Base-by-base conservation (phyloP, 495 filamentous ascomycete species). In the Pseudevernia furfuracea region DNA sequence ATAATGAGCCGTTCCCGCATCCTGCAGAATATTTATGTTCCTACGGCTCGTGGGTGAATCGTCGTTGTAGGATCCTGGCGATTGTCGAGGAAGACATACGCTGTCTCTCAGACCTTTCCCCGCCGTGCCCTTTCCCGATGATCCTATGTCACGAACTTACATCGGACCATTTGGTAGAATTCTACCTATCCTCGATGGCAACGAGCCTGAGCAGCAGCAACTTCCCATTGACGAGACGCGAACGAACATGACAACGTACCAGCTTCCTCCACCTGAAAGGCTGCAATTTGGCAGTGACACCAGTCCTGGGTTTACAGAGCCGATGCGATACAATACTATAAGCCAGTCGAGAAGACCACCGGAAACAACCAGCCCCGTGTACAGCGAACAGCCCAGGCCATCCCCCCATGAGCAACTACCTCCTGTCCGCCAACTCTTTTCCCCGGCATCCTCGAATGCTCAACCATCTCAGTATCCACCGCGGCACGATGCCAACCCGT, bases 111-210 rank as follows among this genome's bases (percentile, higher is more conserved):
- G 25, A 38, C 41, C 62, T 59, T 58, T 59, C 52, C 30, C 17
- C 44, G 19, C 41, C 8, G 14, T 34, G 8, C 3, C 15, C 23
- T 65, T 61, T 38, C 38, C 63, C 32, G 23, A 62, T 57, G 64
- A 64, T 60, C 65, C 68, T 71, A 81, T 81, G 79, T 76, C 75
- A 71, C 70, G 69, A 69, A 79, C 75, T 66, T 77, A 77, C 67
- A 73, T 73, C 65, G 79, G 79, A 71, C 75, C 75, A 57, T 82
- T 80, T 69, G 78, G 80, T 71, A 75, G 77, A 75, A 80, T 76
- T 74, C 79, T 78, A 71, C 75, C 78, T 67, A 64, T 70, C 56
- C 69, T 46, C 60, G 73, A 77, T 62, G 62, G 68, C 58, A 57
- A 57, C 12, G 67, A 71, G 41, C 66, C 68, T 60, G 74, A 72